phyloP scores from a whole-genome alignment of 495 filamentous ascomycete genomes.

The Aspergillus cavernicola region DNA sequence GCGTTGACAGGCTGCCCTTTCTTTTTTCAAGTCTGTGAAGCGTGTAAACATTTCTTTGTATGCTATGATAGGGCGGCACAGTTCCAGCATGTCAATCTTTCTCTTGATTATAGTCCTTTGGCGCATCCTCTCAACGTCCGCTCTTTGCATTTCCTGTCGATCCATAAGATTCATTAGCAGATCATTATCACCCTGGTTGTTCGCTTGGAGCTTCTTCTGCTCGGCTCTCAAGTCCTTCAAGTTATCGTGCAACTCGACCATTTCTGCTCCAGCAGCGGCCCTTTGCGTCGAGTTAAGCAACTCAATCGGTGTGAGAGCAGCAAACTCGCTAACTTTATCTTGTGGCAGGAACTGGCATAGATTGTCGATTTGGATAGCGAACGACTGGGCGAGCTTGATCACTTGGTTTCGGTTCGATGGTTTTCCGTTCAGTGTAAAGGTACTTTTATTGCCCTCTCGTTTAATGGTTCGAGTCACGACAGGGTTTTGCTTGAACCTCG shows the following conservation, averaged over 20 bases:
- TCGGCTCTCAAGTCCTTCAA: constrained; percentile 66
- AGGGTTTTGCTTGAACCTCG: constrained; percentile 54
- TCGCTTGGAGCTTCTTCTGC: constrained; percentile 61
- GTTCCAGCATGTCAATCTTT: constrained; percentile 63
- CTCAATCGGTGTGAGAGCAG: constrained; percentile 78
- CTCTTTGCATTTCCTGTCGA: constrained; percentile 72
- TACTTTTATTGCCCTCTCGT: constrained; percentile 73
- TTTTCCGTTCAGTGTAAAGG: constrained; percentile 67
- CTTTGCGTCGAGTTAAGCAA: constrained; percentile 79
- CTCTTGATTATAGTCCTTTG: constrained; percentile 67
- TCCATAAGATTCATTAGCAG: constrained; percentile 60
- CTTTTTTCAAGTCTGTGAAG: constrained; percentile 43
- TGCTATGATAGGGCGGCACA: constrained; percentile 58
- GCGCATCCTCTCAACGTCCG: constrained; percentile 77
- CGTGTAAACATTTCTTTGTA: constrained; percentile 46
- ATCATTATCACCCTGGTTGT: constrained; percentile 57
- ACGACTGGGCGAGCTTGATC: constrained; percentile 57
- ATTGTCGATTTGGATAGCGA: constrained; percentile 94
- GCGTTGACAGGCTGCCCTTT: constrained; percentile 39
- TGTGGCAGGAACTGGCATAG: constrained; percentile 97
- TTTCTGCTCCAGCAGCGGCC: constrained; percentile 76
- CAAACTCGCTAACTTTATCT: constrained; percentile 93
- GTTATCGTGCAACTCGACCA: constrained; percentile 72
- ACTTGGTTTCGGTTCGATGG: constrained; percentile 55
- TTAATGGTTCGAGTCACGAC: constrained; percentile 72